Evolutionary conservation across 768 basidiomycete genomes (phyloP), one percentile per base, ranked within the genome.

Genomic region (Neoboletus magnificus): DNA sequence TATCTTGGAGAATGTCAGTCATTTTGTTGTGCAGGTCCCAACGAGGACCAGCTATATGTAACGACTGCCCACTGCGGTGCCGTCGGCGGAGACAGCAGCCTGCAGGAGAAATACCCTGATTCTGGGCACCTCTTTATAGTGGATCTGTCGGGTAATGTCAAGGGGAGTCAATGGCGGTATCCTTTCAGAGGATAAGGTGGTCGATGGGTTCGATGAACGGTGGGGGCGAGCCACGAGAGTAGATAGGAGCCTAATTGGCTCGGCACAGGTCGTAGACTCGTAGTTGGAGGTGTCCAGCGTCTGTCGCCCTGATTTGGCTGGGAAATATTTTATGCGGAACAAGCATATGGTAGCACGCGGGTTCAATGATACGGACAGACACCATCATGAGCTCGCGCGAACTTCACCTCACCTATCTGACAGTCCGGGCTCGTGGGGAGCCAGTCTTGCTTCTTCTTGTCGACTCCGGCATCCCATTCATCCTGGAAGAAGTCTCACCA

Each of bases 41-140:
- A 81, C 41, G 76, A 84, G 41, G 85, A 87, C 64, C 79, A 84
- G 60, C 66, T 88, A 40, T 88, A 81, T 61, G 80, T 88, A 10
- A 73, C 72, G 27, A 71, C 68, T 5, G 77, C 75, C 18, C 84
- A 86, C 60, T 85, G 84, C 58, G 78, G 81, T 27, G 84, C 82
- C 9, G 75, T 74, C 46, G 82, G 80, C 25, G 84, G 82, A 18
- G 81, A 85, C 61, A 68, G 71, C n/a, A 69, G 62, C 37, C 70
- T 57, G 27, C 66, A 73, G 45, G 69, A 62, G 22, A 57, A 62
- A 52, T 74, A 72, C 41, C 70, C 71, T 37, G 57, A 68, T 57
- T 76, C 73, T 13, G 74, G 74, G 22, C 61, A 71, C 42, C 60
- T 75, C 22, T 75, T 73, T 57, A 58, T 65, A 8, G 63, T 73